Evolutionary conservation across 1,284 basidiomycete genomes (phyloP).

Genomic region (Apiotrichum laibachii): DNA sequence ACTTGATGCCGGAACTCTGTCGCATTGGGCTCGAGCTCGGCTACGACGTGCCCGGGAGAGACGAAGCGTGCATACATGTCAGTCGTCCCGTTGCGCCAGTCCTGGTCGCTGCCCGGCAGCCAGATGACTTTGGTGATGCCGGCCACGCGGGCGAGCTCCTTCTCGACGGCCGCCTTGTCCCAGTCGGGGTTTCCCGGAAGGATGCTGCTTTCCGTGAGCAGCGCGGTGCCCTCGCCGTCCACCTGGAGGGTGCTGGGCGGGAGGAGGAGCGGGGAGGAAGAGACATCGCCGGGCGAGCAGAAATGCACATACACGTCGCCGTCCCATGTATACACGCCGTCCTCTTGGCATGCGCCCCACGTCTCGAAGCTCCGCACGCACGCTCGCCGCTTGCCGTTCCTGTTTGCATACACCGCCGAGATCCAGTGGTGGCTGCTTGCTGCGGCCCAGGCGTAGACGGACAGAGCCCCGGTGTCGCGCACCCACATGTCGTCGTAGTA

Average conservation of each 20-base stretch:
- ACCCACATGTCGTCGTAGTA: constrained; percentile 6
- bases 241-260: constrained; percentile 10
- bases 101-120: constrained; percentile 10
- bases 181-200: constrained; percentile 10
- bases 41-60: neutral
- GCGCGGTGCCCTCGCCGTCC: constrained; percentile 10
- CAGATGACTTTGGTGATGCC: constrained; percentile 11
- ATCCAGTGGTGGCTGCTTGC: neutral
- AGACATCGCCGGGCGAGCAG: neutral
- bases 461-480: constrained; percentile 2
- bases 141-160: constrained; percentile 2
- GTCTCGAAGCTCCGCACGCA: constrained; percentile 3
- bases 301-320: neutral
- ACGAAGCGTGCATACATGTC: constrained; percentile 5
- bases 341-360: constrained; percentile 1
- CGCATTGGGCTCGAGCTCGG: constrained; percentile 6
- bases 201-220: constrained; percentile 11
- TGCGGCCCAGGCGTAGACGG: neutral
- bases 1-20: constrained; percentile 7
- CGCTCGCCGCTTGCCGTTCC: neutral
- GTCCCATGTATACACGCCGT: neutral
- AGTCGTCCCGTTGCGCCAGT: constrained; percentile 6
- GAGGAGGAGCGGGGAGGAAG: neutral
- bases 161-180: constrained; percentile 4
- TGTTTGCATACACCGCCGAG: too few species aligned